phyloP scores from a whole-genome alignment of 768 basidiomycete genomes.

The Tubosaeta brunneosetosa region DNA sequence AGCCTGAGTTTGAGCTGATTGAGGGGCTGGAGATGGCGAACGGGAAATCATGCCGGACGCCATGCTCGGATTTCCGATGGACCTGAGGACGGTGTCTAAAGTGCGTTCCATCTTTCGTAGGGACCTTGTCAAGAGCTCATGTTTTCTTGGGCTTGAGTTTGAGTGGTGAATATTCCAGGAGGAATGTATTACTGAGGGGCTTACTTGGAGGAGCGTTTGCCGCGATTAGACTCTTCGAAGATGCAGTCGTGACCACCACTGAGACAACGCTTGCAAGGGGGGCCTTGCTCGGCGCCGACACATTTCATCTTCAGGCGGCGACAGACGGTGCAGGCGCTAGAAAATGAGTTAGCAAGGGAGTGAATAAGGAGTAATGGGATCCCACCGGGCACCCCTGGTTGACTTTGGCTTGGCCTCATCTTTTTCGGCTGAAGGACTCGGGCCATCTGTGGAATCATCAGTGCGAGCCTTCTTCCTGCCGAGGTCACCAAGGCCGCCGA shows the following conservation, averaged over 20 bases:
- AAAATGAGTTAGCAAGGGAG: conserved; percentile 10
- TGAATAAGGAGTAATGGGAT: conserved; percentile 3
- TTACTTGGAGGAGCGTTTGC: conserved; percentile 83
- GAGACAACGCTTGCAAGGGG: conserved; percentile 84
- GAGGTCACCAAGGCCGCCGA: conserved; percentile 35
- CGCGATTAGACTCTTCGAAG: conserved; percentile 95
- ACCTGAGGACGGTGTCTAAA: conserved; percentile 85
- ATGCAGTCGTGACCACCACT: conserved; percentile 84
- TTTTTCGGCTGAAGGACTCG: conserved; percentile 53
- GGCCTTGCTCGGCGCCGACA: conserved; percentile 84
- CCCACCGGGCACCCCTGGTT: conserved; percentile 79
- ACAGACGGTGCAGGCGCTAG: conserved; percentile 87
- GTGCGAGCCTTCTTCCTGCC: conserved; percentile 56
- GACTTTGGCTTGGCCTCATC: conserved; percentile 76
- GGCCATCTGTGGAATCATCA: conserved; percentile 46
- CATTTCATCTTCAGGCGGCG: conserved; percentile 93
- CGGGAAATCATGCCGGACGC: conserved; percentile 77
- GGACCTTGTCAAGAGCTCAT: conserved; percentile 75
- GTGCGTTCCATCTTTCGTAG: conserved; percentile 89
- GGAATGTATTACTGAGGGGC: conserved; percentile 16
- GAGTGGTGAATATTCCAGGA: conserved; percentile 27
- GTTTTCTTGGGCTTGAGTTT: conserved; percentile 56
- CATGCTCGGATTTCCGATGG: conserved; percentile 80
- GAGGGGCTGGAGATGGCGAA: conserved; percentile 66
- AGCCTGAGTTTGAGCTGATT: conserved; percentile 48